A percentile compares a stretch with the other conserved stretches of the same genome.
phyloP scores from a whole-genome alignment of 352 stramenopile species.

The Phytophthora sp. region DNA sequence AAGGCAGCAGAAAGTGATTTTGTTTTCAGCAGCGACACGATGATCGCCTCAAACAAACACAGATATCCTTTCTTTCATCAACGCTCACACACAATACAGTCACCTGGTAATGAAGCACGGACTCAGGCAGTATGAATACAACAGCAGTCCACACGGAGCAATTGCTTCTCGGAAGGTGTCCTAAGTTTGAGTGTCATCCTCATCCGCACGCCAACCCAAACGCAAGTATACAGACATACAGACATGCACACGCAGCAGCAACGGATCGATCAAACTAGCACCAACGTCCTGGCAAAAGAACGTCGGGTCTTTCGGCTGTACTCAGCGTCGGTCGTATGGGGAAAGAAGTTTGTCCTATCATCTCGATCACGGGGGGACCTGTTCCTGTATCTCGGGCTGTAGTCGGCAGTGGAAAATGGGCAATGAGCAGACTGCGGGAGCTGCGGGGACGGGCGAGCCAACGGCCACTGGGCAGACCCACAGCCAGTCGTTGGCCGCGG shows the following conservation, averaged over 20 bases:
- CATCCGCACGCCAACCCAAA: constrained; percentile 35
- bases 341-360: constrained; percentile 87
- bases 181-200: constrained; percentile 81
- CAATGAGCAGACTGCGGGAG: constrained; percentile 5
- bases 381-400: constrained; percentile 1
- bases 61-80: constrained; percentile 87
- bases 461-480: constrained; percentile 1
- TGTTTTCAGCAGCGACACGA: constrained; percentile 64
- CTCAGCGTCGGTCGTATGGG: constrained; percentile 81
- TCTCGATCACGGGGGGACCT: constrained; percentile 50
- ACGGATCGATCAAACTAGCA: constrained; percentile 73
- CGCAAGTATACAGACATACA: constrained; percentile 26
- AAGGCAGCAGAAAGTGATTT: constrained; percentile 89
- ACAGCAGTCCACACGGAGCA: constrained; percentile 75
- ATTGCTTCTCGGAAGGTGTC: constrained; percentile 85
- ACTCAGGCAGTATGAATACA: constrained; percentile 89
- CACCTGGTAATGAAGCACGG: constrained; percentile 29
- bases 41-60: constrained; percentile 68
- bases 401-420: constrained; percentile 14
- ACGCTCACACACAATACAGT: constrained; percentile 38
- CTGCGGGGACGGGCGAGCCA: not conserved
- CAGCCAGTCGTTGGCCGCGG: constrained; percentile 20
- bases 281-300: constrained; percentile 68
- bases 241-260: constrained; percentile 18
- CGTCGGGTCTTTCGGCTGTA: constrained; percentile 74